Evolutionary conservation across 1,284 basidiomycete genomes (phyloP), one percentile per base, ranked within the genome.

Genomic region (Xerocomus nothofagi): DNA sequence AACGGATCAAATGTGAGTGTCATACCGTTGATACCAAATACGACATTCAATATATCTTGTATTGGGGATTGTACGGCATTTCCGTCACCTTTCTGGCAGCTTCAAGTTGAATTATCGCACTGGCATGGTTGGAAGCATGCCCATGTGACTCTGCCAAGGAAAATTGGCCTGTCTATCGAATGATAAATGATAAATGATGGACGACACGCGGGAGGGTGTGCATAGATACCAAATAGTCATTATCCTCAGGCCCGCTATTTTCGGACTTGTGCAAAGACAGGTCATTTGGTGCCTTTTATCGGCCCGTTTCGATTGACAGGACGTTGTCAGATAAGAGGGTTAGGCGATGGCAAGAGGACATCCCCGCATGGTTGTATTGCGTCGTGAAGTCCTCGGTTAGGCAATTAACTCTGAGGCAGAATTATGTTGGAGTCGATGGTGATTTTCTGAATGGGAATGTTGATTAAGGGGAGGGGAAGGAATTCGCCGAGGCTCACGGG

Each of bases 301-400:
- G 44, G 49, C 57, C 47, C 49, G 52, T 44, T n/a, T 24, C 32
- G 38, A 42, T 18, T 39, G 36, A 49, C 39, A 33, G 20, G 31
- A 53, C 29, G 20, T 44, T 24, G 47, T 41, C 21, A 39, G 49
- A 58, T 48, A 45, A 54, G 39, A 36, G 20, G 21, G 29, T 43
- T 45, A 47, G 39, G 49, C 26, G 36, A 45, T 44, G 30, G n/a
- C 44, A 49, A 47, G 18, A 30, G 23, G 41, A 37, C 50, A 58
- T 54, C 60, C 55, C 54, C 53, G 24, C 54, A 63, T 61, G 60
- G 63, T 44, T 50, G 57, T 52, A 60, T 66, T 66, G 38, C 39
- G 26, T 39, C 38, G 36, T 49, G 33, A 48, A 36, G 29, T 30
- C 43, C 38, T 39, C 31, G 27, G 27, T 29, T 29, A 44, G 12